Base-by-base conservation (phyloP, 2,329 filamentous ascomycete species). In the Colletotrichum destructivum region DNA sequence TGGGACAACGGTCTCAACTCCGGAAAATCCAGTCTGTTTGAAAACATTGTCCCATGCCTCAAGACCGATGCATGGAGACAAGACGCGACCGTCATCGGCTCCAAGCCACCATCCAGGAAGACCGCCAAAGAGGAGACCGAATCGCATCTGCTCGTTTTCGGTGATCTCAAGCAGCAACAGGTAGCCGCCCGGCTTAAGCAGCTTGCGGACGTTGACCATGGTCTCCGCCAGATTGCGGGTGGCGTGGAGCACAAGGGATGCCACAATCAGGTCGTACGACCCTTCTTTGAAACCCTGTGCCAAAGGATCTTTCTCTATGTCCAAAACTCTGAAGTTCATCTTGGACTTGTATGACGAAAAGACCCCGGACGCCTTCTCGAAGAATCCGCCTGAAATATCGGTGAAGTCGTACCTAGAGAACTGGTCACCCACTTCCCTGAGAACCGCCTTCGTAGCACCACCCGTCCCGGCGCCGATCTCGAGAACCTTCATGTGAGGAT, bases 241-340 rank as follows among this genome's bases (percentile, higher is more conserved):
- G 1, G 82, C 81, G 63, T 85, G 81, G 0, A 87, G 72, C 3
- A 83, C 80, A 31, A 79, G 75, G 3, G 78, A 77, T 1, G 81
- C 82, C 31, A 85, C 71, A 16, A 85, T 64, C 9, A 85, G 8
- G 51, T 86, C 84, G 69, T 80, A 84, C 0, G 74, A 74, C 0
- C 59, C 51, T 1, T 75, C 73, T 0, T 73, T 44, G 62, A 79
- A 83, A 0, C 79, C 81, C 60, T 85, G 83, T 1, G 62, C 40
- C 0, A 51, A 31, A 0, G 76, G 68, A 44, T 77, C 74, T 15
- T 77, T 74, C 26, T 75, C 76, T 9, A 78, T 68, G 62, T 81
- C 74, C 12, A 77, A 74, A 2, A 61, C 75, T 62, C 74, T 75
- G 73, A 72, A 79, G 13, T 35, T 31, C 68, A 77, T 44, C 47